These are phyloP conservation scores for Calocybe indica DNA, from an alignment of 768 basidiomycete genomes.

Conservation along the genomic window DNA sequence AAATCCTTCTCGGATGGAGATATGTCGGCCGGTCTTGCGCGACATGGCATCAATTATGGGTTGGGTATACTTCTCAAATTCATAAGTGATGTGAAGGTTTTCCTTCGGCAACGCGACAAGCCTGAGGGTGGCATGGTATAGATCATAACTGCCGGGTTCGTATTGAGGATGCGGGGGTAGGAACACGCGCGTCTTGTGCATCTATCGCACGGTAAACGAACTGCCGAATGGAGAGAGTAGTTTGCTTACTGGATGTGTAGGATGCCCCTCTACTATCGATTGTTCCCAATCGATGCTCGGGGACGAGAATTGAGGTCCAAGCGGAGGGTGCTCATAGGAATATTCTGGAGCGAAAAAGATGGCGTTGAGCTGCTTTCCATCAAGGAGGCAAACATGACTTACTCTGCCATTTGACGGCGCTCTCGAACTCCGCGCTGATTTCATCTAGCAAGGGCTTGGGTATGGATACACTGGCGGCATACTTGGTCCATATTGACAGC, in stretches of 20 bases:
- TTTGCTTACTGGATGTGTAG: constrained; percentile 46
- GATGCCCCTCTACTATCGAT: constrained; percentile 56
- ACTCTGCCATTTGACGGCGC: constrained; percentile 53
- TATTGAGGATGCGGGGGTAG: constrained; percentile 42
- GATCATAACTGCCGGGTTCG: constrained; percentile 41
- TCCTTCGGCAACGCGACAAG: constrained; percentile 39
- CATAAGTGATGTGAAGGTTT: constrained; percentile 40
- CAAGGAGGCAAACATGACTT: constrained; percentile 4
- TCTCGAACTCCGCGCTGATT: constrained; percentile 41
- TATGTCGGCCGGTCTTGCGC: constrained; percentile 25
- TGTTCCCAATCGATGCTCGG: constrained; percentile 56
- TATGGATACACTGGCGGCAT: constrained; percentile 28
- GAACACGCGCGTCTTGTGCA: constrained; percentile 52
- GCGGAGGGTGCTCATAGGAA: constrained; percentile 44
- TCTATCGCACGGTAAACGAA: constrained; percentile 23
- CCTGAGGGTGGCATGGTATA: constrained; percentile 42
- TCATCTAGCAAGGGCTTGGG: constrained; percentile 26
- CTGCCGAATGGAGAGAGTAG: neutral
- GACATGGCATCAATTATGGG: constrained; percentile 37
- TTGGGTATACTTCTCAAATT: constrained; percentile 37
- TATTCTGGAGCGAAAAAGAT: constrained; percentile 21
- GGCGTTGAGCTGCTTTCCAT: no score
- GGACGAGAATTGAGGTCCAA: constrained; percentile 36
- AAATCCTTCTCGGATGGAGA: constrained; percentile 27
- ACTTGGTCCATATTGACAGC: constrained; percentile 37